phyloP scores from a whole-genome alignment of 1,139 yeast species.

The Magnusiomyces suaveolens region DNA sequence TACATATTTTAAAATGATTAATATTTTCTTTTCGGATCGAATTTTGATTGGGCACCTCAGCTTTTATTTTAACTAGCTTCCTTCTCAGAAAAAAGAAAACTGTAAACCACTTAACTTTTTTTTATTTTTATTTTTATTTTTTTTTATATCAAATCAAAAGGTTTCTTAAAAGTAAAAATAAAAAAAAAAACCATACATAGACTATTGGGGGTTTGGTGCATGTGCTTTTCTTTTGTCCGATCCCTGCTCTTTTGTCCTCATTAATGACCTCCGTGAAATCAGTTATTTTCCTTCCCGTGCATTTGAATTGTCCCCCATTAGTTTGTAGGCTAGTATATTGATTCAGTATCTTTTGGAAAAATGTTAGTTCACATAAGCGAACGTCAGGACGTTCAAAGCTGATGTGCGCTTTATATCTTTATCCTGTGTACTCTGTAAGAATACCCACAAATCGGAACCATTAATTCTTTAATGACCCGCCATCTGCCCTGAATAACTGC shows the following conservation, averaged over 20 bases:
- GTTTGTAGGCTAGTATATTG: too few species aligned
- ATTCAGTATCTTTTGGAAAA: too few species aligned
- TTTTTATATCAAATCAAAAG: not conserved
- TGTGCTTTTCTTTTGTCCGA: not conserved
- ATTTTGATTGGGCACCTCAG: too few species aligned
- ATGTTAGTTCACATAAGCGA: not conserved
- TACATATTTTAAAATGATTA: too few species aligned
- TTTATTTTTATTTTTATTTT: too few species aligned
- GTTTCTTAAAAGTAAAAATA: not conserved
- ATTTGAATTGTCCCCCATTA: not conserved
- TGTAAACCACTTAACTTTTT: too few species aligned
- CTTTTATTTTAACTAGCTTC: too few species aligned
- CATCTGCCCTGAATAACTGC: not conserved
- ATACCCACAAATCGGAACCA: not conserved
- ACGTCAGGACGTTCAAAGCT: not conserved
- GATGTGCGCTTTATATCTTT: not conserved
- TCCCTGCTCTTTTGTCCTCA: not conserved
- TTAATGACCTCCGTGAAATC: too few species aligned
- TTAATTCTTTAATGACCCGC: not conserved
- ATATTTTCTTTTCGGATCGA: too few species aligned
- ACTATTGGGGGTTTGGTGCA: not conserved
- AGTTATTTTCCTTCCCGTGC: not conserved
- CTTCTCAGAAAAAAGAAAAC: too few species aligned
- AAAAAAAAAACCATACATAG: not conserved
- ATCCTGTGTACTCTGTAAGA: not conserved